Base-by-base conservation (phyloP, 2,329 filamentous ascomycete genomes). In the Botryotinia narcissicola region DNA sequence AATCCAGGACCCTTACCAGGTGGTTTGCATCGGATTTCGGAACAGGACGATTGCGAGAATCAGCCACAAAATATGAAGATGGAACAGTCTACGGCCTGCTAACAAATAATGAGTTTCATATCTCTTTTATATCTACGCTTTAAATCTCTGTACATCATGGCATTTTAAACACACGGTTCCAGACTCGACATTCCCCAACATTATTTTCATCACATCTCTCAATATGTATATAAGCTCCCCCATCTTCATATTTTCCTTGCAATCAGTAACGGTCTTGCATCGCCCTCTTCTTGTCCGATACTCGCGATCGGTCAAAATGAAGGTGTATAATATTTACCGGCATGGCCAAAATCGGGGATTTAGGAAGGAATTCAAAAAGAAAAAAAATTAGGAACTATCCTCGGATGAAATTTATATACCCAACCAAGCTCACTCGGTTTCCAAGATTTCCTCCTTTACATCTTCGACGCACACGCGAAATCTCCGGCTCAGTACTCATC, bases 11-110 rank as follows among this genome's bases (percentile, higher is more conserved):
- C 78, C 18, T 78, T 85, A 37, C 82, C 84, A 35, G 84, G 84
- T 5, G 84, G 80, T 14, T 78, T 82, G 37, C 80, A 81, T 74
- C 77, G 80, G 48, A 82, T 82, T 66, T 77, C 78, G 14, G 81
- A 82, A 70, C 77, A 81, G 72, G 80, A 82, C 32, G 74, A 75
- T 60, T 80, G 64, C 35, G 71, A 81, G 69, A 59, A 61, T 10
- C 72, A 75, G 20, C 78, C 78, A 12, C 76, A 78, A 22, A 63
- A 72, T 37, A 57, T 72, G 22, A 81, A 80, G 69, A 79, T 80
- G 76, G 80, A 82, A 74, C 78, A 81, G 73, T 76, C 76, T 22
- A 77, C 80, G 51, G 77, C 75, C 59, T 78, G 77, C 66, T 80
- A 77, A 73, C 22, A n/a, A 35, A 73, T 29, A 35, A 46, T 71